Evolutionary conservation across 768 basidiomycete species (phyloP).

Genomic region (Pleurotus sapidus): DNA sequence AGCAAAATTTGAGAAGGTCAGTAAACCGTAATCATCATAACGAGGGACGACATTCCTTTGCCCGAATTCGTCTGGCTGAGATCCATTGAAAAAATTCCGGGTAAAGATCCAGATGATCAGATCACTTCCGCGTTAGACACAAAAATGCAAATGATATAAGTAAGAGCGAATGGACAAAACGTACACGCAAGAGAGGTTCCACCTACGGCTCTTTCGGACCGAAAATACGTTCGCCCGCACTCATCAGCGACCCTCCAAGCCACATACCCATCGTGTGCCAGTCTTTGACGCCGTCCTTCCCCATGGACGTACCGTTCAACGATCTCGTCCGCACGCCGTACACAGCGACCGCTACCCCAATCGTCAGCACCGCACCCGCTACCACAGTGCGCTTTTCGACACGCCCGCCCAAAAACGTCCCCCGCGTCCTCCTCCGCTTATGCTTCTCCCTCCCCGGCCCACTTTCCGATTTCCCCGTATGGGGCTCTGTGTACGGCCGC

Average conservation of each 20-base stretch:
- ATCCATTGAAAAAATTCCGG: too few relatives aligned
- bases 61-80: too few relatives aligned
- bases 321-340: conserved; percentile 34
- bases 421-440: conserved; percentile 16
- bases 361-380: conserved; percentile 63
- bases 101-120: too few relatives aligned
- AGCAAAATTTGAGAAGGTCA: too few relatives aligned
- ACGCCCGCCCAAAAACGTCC: conserved; percentile 17
- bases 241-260: conserved; percentile 22
- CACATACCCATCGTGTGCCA: conserved; percentile 26
- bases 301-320: conserved; percentile 19
- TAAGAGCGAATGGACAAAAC: too few relatives aligned
- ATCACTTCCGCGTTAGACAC: too few relatives aligned
- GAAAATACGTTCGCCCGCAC: conserved; percentile 12
- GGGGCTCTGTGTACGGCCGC: conserved; percentile 41
- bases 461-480: conserved; percentile 14
- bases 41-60: too few relatives aligned
- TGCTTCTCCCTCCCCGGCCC: conserved; percentile 18
- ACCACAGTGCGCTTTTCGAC: conserved; percentile 45
- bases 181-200: too few relatives aligned
- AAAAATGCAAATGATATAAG: too few relatives aligned
- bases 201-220: background rate
- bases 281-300: conserved; percentile 14
- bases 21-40: too few relatives aligned
- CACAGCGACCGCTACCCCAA: conserved; percentile 69